Base-by-base conservation (phyloP, 2,329 filamentous ascomycete genomes). In the Alternaria conjuncta region DNA sequence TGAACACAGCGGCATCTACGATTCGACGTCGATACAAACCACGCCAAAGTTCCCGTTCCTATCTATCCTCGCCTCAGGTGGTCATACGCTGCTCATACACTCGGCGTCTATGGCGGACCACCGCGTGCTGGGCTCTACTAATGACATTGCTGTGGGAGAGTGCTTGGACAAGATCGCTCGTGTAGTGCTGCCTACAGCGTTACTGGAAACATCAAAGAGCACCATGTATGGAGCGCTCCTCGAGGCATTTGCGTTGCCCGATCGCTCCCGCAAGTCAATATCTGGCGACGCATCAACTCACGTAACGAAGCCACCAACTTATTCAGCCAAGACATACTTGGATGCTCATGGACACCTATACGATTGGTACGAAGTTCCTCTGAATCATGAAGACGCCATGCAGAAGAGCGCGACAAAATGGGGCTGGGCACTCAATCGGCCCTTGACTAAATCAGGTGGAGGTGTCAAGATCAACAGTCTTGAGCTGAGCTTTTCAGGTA, bases 131-230 rank as follows among this genome's bases (percentile, higher is more conserved):
- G 93, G 91, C 18, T 84, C 87, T 15, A 91, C 92, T 0, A 81
- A 81, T n/a, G 93, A 96, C 80, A 89, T 94, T 66, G 94, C 96
- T n/a, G 84, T 97, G 62, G 96, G 96, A 53, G 93, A 97, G 80
- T 88, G 92, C 72, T 84, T 99, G 32, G 96, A 99, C 83, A 97
- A 98, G 81, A 86, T 89, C 61, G 94, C 93, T 8, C 88, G 96
- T 50, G 84, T 86, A 15, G 88, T 97, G 61, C 81, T 98, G 1
- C 95, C 94, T 0, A 25, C 81, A 0, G 79, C 84, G 0, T 67
- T 89, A 4, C 79, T 95, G 21, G 80, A 84, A 18, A 76, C 78
- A 1, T 84, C 84, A 41, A 84, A 83, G 45, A 87, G 87, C 70
- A 90, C 92, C 57, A 93, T 93, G 85, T 98, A 96, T 81, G 96